phyloP scores from a whole-genome alignment of 345 rosid genomes.

The Rhodamnia argentea region DNA sequence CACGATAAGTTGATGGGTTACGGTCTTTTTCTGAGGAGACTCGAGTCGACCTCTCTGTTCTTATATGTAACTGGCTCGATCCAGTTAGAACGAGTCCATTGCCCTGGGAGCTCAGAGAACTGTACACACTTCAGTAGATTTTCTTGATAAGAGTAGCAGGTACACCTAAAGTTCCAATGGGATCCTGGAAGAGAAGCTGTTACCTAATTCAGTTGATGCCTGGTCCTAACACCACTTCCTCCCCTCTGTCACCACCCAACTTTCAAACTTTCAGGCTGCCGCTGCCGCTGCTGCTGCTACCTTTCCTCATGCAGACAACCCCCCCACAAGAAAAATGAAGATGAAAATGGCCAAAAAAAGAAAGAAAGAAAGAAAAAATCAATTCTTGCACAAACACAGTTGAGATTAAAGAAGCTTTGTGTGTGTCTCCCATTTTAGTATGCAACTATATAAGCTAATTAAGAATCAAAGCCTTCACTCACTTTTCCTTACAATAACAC shows the following conservation, averaged over 20 bases:
- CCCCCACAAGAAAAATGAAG: not conserved
- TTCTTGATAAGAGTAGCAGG: not conserved
- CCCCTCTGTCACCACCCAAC: not conserved
- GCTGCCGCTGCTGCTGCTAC: not conserved
- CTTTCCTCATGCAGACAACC: not conserved
- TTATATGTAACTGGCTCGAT: too few species aligned
- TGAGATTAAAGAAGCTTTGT: not conserved
- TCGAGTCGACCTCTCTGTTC: too few species aligned
- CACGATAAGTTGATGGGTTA: too few species aligned
- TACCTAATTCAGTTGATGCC: not conserved
- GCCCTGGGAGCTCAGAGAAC: too few species aligned
- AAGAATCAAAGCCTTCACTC: not conserved
- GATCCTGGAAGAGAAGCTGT: not conserved
- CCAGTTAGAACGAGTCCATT: too few species aligned
- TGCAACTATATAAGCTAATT: not conserved
- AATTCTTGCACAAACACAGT: not conserved
- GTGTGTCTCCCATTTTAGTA: not conserved
- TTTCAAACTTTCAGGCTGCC: not conserved
- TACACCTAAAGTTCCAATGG: not conserved
- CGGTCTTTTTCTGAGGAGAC: too few species aligned
- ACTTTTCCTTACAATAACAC: not conserved
- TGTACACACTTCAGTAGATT: too few species aligned
- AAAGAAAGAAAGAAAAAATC: accelerated
- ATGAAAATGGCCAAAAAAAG: not conserved
- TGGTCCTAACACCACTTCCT: not conserved